Conservation (phyloP, 305 asterid genomes). For the Caryopteris hybrid region DNA sequence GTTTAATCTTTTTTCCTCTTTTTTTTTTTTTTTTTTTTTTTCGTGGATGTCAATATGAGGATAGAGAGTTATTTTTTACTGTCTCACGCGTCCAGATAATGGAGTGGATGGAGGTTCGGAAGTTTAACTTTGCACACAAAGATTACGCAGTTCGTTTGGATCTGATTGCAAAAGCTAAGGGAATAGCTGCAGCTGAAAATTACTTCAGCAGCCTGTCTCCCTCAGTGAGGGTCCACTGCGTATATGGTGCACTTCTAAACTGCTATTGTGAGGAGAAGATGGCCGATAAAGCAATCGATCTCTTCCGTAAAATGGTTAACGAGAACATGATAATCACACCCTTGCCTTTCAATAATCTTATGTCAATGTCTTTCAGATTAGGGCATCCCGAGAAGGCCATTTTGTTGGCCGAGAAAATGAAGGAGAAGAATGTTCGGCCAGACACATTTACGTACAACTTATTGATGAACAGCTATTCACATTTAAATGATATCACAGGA, state of each 20-base stretch:
- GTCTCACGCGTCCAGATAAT: conserved; percentile 42
- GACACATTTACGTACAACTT: conserved; percentile 52
- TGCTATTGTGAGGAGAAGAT: conserved; percentile 58
- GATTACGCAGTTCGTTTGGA: conserved; percentile 55
- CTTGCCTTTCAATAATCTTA: conserved; percentile 49
- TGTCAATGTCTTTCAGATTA: conserved; percentile 49
- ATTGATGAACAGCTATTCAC: conserved; percentile 52
- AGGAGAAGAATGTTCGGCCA: conserved; percentile 39
- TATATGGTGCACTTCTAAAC: conserved; percentile 63
- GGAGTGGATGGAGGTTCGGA: conserved; percentile 75
- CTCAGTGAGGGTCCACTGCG: conserved; percentile 30
- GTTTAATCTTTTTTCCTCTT: neutral
- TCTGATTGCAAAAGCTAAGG: conserved; percentile 51
- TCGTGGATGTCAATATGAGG: neutral
- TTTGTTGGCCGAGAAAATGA: conserved; percentile 49
- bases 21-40: neutral
- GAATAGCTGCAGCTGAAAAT: conserved; percentile 64
- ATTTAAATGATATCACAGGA: conserved; percentile 54
- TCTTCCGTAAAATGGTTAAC: conserved; percentile 46
- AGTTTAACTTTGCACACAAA: conserved; percentile 29
- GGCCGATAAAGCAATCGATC: conserved; percentile 49
- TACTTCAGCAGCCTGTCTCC: conserved; percentile 46
- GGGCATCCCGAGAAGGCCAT: conserved; percentile 57
- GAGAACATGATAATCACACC: conserved; percentile 32
- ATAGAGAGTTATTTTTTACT: neutral